A percentile compares a stretch with the other conserved stretches of the same genome.
These are phyloP conservation scores for Aspergillus piperis DNA, from an alignment of 2,329 filamentous ascomycete species.

Conservation along the genomic window DNA sequence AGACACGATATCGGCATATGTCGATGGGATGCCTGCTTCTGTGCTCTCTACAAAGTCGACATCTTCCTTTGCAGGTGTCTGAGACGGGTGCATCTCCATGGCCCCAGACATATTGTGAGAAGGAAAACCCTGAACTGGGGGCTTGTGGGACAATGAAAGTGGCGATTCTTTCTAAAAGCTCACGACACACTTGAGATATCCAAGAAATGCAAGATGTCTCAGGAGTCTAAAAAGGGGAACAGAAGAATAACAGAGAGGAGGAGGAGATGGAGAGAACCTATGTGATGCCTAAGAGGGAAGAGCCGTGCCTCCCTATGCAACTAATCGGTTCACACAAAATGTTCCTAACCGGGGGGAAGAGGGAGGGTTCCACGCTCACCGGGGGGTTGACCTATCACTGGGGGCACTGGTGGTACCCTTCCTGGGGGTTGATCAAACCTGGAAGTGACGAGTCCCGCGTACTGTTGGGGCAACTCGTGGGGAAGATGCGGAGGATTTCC, in stretches of 20 bases:
- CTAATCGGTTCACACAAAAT: neutral
- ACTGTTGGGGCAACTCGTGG: constrained; percentile 14
- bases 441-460: constrained; percentile 16
- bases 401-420: constrained; percentile 1
- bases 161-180: neutral
- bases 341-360: neutral
- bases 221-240: neutral
- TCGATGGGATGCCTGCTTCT: constrained; percentile 26
- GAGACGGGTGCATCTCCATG: constrained; percentile 30
- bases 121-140: neutral
- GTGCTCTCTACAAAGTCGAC: constrained; percentile 34
- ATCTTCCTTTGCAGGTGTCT: constrained; percentile 23
- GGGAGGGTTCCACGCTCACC: constrained; percentile 1
- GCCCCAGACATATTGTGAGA: constrained; percentile 24
- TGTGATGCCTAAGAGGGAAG: constrained; percentile 1
- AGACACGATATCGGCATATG: constrained; percentile 29
- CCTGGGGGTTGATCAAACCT: constrained; percentile 17
- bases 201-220: neutral
- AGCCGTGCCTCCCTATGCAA: neutral
- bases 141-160: neutral
- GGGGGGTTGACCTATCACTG: constrained; percentile 3
- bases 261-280: neutral
- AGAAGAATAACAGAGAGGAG: neutral
- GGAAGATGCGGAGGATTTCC: constrained; percentile 28
- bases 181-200: neutral